Base-by-base conservation (phyloP, 441 rosid species). In the Populus hybrid region DNA sequence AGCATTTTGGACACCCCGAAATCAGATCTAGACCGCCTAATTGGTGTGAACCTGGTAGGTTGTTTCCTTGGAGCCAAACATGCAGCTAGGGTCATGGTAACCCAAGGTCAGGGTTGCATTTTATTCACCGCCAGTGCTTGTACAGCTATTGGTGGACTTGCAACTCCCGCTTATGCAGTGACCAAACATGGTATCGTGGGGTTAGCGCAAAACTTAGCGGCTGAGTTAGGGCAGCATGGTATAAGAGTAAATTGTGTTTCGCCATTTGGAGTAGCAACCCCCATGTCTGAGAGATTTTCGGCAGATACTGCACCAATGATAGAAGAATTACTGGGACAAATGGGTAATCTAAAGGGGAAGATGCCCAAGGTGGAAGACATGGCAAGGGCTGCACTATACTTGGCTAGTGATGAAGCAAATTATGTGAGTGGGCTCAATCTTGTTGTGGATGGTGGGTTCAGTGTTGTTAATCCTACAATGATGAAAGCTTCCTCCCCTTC, bases 31-130 rank as follows among this genome's bases (percentile, higher is more conserved):
- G 30, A 88, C 19, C 73, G 77, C 8, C 23, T 82, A 16, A 26
- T 85, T 0, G 69, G 34, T 3, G 79, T 82, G 2, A 88, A 85
- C 59, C 23, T 87, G 30, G 72, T 79, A 2, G 87, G 88, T 3
- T 71, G 82, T 24, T 85, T 87, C 80, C 67, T 88, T 3, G 89
- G 85, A 19, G 86, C 88, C 40, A 88, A 85, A 71, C 89, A 88
- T n/a, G 88, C 89, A 0, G 82, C 88, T 0, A 79, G 83, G 50
- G 84, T 85, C 16, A 88, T 87, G 88, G 75, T 84, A 21, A 84
- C 84, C 0, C 73, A 50, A 11, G 24, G 70, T 1, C 71, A 75
- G 38, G 87, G 91, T 18, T 73, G 81, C 79, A 85, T 84, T 23
- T 69, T 89, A 12, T 89, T 85, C 64, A 86, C 88, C 1, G 75